phyloP scores from a whole-genome alignment of 106 monocot species.

The Chionographis japonica region DNA sequence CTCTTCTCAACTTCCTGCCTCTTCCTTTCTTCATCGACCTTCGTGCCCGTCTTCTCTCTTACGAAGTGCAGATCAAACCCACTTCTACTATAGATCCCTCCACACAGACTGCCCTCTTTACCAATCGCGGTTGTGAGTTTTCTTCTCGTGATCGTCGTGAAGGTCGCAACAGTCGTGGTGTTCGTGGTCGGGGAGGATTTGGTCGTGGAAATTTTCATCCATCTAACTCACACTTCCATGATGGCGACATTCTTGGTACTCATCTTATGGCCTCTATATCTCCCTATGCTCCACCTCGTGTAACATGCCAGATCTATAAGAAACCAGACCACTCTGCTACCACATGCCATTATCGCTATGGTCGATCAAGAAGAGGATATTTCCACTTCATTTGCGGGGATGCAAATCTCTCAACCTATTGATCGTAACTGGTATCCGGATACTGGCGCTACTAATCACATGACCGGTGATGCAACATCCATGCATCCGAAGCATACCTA shows the following conservation, averaged over 20 bases:
- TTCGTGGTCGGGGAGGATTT: too few relatives aligned
- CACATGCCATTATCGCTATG: background rate
- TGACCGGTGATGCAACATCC: background rate
- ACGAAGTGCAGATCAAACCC: background rate
- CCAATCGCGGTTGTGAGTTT: background rate
- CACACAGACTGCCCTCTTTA: too few relatives aligned
- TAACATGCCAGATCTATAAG: background rate
- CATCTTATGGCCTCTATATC: too few relatives aligned
- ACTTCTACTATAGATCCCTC: background rate
- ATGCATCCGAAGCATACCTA: background rate
- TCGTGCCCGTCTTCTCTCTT: conserved; percentile 2
- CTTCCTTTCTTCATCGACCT: background rate
- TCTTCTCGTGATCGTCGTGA: too few relatives aligned
- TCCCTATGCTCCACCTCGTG: too few relatives aligned
- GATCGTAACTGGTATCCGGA: background rate
- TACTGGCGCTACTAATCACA: background rate
- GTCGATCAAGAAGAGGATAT: background rate
- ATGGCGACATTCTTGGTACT: too few relatives aligned
- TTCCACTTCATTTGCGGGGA: background rate
- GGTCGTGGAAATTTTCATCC: too few relatives aligned
- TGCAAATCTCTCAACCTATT: background rate
- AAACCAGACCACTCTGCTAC: background rate
- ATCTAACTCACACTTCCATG: too few relatives aligned
- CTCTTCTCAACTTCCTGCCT: conserved; percentile 1
- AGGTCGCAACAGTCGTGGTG: too few relatives aligned